Conservation (phyloP, 306 rosid genomes). For the Betula pendula region DNA sequence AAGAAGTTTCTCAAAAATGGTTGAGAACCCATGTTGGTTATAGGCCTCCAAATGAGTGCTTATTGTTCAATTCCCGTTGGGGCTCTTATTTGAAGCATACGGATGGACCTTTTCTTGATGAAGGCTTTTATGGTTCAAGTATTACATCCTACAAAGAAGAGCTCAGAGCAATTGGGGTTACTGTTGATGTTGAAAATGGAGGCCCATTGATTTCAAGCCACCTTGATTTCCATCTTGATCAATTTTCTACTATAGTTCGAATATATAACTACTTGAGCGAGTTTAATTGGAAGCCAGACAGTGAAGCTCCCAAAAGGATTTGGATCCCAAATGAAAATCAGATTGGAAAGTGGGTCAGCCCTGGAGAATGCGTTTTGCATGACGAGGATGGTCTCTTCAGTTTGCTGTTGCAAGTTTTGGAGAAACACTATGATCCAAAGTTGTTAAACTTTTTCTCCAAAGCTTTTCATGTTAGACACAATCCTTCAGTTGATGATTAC, state of each 20-base stretch:
- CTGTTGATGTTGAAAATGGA: conserved; percentile 38
- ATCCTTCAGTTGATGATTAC: conserved; percentile 58
- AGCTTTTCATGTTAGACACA: conserved; percentile 40
- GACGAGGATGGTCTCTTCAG: conserved; percentile 59
- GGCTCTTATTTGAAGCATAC: conserved; percentile 31
- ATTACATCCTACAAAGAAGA: conserved; percentile 45
- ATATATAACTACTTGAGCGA: conserved; percentile 49
- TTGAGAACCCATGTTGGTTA: conserved; percentile 64
- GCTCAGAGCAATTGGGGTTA: conserved; percentile 58
- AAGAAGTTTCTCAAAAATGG: conserved; percentile 52
- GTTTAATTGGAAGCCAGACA: conserved; percentile 47
- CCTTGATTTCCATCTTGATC: conserved; percentile 34
- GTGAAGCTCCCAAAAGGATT: conserved; percentile 37
- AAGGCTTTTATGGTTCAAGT: conserved; percentile 44
- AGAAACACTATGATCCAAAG: conserved; percentile 30
- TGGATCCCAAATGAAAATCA: conserved; percentile 51
- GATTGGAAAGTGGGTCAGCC: conserved; percentile 46
- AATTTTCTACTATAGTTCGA: conserved; percentile 31
- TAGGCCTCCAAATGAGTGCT: conserved; percentile 48
- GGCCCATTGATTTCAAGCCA: conserved; percentile 44
- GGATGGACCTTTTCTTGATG: conserved; percentile 77
- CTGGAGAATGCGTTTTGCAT: conserved; percentile 49
- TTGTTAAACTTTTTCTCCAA: conserved; percentile 44
- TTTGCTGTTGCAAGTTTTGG: conserved; percentile 45
- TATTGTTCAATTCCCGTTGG: conserved; percentile 53